Evolutionary conservation across 2,329 filamentous ascomycete species (phyloP).

Genomic region (Phyllosticta citrichinensis): DNA sequence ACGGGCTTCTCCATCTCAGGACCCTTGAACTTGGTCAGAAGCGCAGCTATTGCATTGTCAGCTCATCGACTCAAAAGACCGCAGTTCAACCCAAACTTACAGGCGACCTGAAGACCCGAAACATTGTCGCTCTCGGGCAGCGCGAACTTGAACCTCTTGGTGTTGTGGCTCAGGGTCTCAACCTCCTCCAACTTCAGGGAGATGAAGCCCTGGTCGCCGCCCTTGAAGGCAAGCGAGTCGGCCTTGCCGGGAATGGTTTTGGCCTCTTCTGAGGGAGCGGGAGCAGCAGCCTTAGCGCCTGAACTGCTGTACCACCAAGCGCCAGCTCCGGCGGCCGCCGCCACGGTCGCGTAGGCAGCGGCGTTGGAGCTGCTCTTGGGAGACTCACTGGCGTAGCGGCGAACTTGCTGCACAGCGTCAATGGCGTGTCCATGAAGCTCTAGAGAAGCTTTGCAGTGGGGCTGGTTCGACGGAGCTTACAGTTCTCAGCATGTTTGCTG

Average conservation of each 20-base stretch:
- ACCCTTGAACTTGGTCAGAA: slow-evolving; percentile 87
- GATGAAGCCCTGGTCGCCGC: slow-evolving; percentile 84
- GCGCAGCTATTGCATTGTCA: slow-evolving; percentile 43
- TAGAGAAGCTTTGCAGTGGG: slow-evolving; percentile 12
- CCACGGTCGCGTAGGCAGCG: slow-evolving; percentile 49
- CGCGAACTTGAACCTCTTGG: slow-evolving; percentile 82
- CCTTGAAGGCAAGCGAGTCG: slow-evolving; percentile 54
- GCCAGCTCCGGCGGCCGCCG: slow-evolving; percentile 45
- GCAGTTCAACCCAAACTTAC: slow-evolving; percentile 30
- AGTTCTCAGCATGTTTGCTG: slow-evolving; percentile 31
- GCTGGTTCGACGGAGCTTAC: slow-evolving; percentile 19
- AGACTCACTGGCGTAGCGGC: slow-evolving; percentile 61
- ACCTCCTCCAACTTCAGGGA: slow-evolving; percentile 69
- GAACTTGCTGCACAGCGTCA: slow-evolving; percentile 43
- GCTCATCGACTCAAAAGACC: background rate
- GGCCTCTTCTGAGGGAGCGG: slow-evolving; percentile 24
- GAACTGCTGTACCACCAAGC: slow-evolving; percentile 44
- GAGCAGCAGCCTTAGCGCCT: slow-evolving; percentile 14
- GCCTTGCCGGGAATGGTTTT: slow-evolving; percentile 31
- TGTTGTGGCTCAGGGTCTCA: slow-evolving; percentile 83
- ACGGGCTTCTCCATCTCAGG: slow-evolving; percentile 75
- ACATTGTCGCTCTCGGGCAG: slow-evolving; percentile 76
- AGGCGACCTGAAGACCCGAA: slow-evolving; percentile 71
- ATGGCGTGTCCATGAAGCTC: slow-evolving; percentile 10
- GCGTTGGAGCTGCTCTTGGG: slow-evolving; percentile 50